Evolutionary conservation across 108 stramenopile genomes (phyloP).

Genomic region (Nannochloropsis granulata): DNA sequence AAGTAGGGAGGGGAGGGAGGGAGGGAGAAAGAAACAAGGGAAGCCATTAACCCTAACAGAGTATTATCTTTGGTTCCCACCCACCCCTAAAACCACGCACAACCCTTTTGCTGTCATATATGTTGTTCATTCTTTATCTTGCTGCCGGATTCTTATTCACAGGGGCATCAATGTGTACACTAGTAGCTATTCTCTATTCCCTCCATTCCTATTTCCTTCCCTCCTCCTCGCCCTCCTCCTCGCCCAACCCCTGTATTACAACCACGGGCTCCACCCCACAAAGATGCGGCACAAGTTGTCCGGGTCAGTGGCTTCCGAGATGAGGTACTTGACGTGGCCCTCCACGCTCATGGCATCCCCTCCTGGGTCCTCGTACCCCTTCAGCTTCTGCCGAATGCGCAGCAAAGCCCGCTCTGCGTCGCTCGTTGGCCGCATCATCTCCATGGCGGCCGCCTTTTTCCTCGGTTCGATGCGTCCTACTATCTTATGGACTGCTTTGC

Average conservation of each 20-base stretch:
- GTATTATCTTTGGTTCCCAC: no score
- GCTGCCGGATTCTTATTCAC: no score
- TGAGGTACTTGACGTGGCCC: constrained; percentile 82
- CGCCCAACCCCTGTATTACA: constrained; percentile 1
- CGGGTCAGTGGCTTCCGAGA: constrained; percentile 76
- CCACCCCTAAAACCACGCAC: no score
- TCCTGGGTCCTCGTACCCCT: constrained; percentile 89
- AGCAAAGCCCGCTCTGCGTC: constrained; percentile 32
- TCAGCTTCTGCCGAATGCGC: constrained; percentile 71
- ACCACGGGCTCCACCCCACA: constrained; percentile 85
- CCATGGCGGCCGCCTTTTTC: background rate
- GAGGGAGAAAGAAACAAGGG: no score
- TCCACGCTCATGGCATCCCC: constrained; percentile 77
- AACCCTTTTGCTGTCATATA: no score
- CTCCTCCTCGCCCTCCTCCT: background rate
- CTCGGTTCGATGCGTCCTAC: background rate
- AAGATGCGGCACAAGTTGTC: constrained; percentile 69
- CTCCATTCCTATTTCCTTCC: background rate
- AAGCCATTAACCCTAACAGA: no score
- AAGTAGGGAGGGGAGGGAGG: no score
- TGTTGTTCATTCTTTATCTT: no score
- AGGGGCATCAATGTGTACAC: no score
- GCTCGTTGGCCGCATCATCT: background rate
- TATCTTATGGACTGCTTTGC: background rate
- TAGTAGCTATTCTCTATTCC: no score